A percentile compares a stretch with the other conserved stretches of the same genome.
These are phyloP conservation scores for Yarrowia divulgata DNA, from an alignment of 805 yeast genomes.

Conservation along the genomic window DNA sequence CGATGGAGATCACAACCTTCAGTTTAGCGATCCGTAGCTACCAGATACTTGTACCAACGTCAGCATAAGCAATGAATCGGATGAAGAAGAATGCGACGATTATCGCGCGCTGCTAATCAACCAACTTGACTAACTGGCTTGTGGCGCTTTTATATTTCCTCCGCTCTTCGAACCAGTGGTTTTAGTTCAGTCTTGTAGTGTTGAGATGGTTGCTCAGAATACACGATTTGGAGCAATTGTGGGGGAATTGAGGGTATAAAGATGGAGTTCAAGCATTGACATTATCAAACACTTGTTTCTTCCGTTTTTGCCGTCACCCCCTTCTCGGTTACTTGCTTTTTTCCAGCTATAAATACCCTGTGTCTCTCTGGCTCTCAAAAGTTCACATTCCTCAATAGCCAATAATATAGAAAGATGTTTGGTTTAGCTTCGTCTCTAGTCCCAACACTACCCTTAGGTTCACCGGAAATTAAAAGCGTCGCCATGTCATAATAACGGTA, in stretches of 20 bases:
- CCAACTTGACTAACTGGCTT: not conserved
- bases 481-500: conserved; percentile 23
- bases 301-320: not conserved
- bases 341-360: not conserved
- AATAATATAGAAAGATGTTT: not conserved
- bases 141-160: not conserved
- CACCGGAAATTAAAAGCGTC: conserved; percentile 34
- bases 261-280: too few species aligned
- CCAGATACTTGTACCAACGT: too few species aligned
- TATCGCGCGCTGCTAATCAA: not conserved
- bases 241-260: too few species aligned
- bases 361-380: not conserved
- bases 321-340: not conserved
- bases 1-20: not conserved
- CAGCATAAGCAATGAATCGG: too few species aligned
- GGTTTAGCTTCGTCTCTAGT: conserved; percentile 16
- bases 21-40: not conserved
- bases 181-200: too few species aligned
- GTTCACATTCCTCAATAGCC: conserved; percentile 12
- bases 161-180: not conserved
- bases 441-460: conserved; percentile 29
- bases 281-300: too few species aligned
- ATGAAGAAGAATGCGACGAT: too few species aligned
- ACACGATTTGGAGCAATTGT: too few species aligned
- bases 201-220: too few species aligned